A percentile compares a stretch with the other conserved stretches of the same genome.
Conservation (phyloP, 495 filamentous ascomycete genomes). For the Annulohypoxylon nitens region DNA sequence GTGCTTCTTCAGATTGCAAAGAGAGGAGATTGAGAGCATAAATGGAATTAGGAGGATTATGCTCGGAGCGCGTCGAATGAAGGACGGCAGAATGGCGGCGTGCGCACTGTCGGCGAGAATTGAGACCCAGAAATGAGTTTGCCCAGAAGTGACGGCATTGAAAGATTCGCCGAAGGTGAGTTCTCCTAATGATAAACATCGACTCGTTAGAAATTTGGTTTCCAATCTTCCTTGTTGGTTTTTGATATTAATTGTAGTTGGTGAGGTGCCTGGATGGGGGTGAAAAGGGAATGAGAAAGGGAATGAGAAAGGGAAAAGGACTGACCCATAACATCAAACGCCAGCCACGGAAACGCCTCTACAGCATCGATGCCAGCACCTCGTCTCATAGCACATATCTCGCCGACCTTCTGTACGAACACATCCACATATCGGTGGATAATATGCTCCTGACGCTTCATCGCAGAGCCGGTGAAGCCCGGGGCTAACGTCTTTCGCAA, state of each 20-base stretch:
- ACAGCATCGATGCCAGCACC: constrained; percentile 51
- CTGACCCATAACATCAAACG: constrained; percentile 66
- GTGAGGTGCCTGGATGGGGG: background rate
- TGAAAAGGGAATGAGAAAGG: too few species aligned
- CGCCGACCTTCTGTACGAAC: constrained; percentile 54
- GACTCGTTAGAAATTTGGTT: background rate
- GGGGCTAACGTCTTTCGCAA: constrained; percentile 48
- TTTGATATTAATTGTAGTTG: background rate
- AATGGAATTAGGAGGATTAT: constrained; percentile 34
- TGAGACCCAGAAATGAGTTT: constrained; percentile 63
- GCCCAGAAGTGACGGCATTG: constrained; percentile 57
- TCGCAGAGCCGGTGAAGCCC: constrained; percentile 48
- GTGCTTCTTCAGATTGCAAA: constrained; percentile 42
- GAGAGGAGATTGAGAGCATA: constrained; percentile 31
- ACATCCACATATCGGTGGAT: constrained; percentile 59
- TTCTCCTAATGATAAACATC: constrained; percentile 26
- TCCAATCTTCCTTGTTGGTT: background rate
- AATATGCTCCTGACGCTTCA: constrained; percentile 61
- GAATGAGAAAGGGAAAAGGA: background rate
- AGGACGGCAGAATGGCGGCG: constrained; percentile 38
- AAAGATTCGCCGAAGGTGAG: constrained; percentile 63
- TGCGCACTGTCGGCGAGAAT: constrained; percentile 44
- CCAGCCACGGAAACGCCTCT: constrained; percentile 60
- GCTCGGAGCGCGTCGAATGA: constrained; percentile 30
- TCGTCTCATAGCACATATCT: constrained; percentile 35